These are phyloP conservation scores for Penicillium sp. DNA, from an alignment of 2,329 filamentous ascomycete species.

Conservation along the genomic window DNA sequence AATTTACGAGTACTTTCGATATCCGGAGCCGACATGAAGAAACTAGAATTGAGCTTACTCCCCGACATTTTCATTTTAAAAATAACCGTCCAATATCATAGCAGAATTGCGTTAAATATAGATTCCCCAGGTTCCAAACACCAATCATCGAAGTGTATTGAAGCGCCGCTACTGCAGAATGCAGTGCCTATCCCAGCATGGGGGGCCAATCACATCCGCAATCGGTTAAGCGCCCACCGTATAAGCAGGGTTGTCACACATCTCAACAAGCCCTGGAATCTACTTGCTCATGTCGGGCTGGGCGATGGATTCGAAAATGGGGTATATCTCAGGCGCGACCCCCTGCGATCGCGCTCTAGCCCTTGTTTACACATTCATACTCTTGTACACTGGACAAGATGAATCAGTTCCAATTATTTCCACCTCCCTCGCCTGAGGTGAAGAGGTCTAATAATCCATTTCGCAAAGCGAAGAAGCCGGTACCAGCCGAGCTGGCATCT, in stretches of 20 bases:
- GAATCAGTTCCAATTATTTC: slow-evolving; percentile 45
- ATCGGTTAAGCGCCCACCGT: slow-evolving; percentile 32
- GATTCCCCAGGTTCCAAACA: background rate
- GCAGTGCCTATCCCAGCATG: slow-evolving; percentile 15
- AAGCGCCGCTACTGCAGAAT: slow-evolving; percentile 25
- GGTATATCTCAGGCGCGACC: slow-evolving; percentile 24
- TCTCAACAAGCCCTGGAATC: slow-evolving; percentile 2
- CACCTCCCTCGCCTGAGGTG: slow-evolving; percentile 33
- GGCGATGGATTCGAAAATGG: slow-evolving; percentile 6
- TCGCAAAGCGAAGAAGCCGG: slow-evolving; percentile 29
- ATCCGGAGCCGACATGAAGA: background rate
- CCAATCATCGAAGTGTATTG: slow-evolving; percentile 17
- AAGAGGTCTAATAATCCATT: slow-evolving; percentile 37
- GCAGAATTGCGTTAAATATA: slow-evolving; percentile 6
- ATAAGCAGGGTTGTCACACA: slow-evolving; percentile 26
- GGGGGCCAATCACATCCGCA: slow-evolving; percentile 23
- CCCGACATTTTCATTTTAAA: slow-evolving; percentile 5
- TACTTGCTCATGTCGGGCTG: slow-evolving; percentile 1
- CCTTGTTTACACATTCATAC: slow-evolving; percentile 5
- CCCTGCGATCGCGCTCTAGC: slow-evolving; percentile 16
- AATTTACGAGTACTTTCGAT: background rate
- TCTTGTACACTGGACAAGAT: slow-evolving; percentile 19
- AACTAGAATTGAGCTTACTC: background rate
- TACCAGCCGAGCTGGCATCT: slow-evolving; percentile 22
- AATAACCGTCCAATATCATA: slow-evolving; percentile 3